Conservation (phyloP, 2,329 filamentous ascomycete species). For the Apiospora malaysiana region DNA sequence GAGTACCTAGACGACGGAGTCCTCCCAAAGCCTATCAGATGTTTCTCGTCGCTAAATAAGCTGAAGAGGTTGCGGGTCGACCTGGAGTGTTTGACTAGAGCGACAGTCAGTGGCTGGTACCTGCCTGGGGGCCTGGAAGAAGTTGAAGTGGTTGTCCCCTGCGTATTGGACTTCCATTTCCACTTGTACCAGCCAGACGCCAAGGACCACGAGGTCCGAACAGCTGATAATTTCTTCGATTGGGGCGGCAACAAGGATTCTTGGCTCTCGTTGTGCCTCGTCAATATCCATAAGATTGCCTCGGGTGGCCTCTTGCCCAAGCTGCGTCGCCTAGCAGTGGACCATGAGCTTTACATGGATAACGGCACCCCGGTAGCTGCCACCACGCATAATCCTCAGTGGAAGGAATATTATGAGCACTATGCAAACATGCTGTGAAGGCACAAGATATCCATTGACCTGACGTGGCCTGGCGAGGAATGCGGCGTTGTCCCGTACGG, state of each 20-base stretch:
- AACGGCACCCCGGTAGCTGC: background rate
- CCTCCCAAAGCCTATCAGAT: background rate
- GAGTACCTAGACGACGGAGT: background rate
- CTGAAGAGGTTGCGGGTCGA: background rate
- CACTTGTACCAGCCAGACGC: background rate
- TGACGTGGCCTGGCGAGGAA: background rate
- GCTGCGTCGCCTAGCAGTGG: background rate
- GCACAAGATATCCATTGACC: background rate
- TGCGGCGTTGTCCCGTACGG: too few species aligned
- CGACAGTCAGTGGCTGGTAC: background rate
- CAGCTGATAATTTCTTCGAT: background rate
- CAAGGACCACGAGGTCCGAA: background rate
- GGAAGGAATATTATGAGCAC: background rate
- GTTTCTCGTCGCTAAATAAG: background rate
- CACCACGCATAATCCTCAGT: background rate
- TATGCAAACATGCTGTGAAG: background rate
- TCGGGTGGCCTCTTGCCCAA: background rate
- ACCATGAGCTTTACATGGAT: background rate
- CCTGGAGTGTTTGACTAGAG: slow-evolving; percentile 8
- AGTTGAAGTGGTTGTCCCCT: background rate
- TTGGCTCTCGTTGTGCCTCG: background rate
- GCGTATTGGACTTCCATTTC: background rate
- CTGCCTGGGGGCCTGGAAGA: background rate
- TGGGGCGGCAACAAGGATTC: background rate
- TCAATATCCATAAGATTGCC: background rate